These are phyloP conservation scores for Arbutus unedo DNA, from an alignment of 148 eudicot species.

Conservation along the genomic window DNA sequence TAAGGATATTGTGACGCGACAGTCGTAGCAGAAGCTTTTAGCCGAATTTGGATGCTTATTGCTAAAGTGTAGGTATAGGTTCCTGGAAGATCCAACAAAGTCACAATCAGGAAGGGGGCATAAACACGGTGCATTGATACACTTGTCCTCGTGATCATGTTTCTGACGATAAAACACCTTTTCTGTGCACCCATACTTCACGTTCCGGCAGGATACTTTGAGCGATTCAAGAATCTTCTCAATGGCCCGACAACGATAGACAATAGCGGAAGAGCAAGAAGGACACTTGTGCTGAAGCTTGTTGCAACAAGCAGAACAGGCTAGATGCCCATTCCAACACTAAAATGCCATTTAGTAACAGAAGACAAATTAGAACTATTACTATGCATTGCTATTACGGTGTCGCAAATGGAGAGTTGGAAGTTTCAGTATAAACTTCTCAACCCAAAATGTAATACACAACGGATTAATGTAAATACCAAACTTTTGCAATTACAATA, in stretches of 20 bases:
- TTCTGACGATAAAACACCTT: conserved; percentile 40
- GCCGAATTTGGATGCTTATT: conserved; percentile 35
- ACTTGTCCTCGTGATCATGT: conserved; percentile 48
- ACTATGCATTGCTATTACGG: background rate
- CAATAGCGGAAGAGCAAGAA: conserved; percentile 51
- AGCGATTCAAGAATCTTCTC: conserved; percentile 68
- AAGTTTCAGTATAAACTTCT: background rate
- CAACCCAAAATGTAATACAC: background rate
- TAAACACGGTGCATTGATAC: conserved; percentile 43
- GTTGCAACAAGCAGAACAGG: conserved; percentile 57
- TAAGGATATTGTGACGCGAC: conserved; percentile 21
- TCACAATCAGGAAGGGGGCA: conserved; percentile 52
- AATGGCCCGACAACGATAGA: conserved; percentile 62
- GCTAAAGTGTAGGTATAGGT: conserved; percentile 35
- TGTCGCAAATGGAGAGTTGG: background rate
- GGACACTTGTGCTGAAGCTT: conserved; percentile 51
- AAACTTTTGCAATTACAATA: background rate
- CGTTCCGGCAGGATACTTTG: conserved; percentile 45
- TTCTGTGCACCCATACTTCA: conserved; percentile 52
- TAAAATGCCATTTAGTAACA: conserved; percentile 16
- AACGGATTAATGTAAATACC: background rate
- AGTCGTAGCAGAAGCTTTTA: conserved; percentile 28
- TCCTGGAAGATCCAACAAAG: conserved; percentile 38
- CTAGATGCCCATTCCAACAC: conserved; percentile 74
- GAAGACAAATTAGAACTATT: background rate